Base-by-base conservation (phyloP, 805 yeast species). In the Ascoidea tarda region DNA sequence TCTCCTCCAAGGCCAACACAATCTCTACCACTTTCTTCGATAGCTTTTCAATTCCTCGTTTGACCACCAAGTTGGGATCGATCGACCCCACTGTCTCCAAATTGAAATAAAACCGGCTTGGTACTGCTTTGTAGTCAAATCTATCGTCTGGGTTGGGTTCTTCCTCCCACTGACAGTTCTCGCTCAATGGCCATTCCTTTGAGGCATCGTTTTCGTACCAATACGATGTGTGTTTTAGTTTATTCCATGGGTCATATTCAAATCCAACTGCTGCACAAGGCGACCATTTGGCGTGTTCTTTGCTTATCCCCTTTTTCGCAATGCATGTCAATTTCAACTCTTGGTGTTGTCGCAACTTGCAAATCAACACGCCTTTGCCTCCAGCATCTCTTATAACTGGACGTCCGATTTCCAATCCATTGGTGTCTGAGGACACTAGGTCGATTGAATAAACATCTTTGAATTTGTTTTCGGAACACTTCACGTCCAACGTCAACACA, bases 231-330 rank as follows among this genome's bases (percentile, higher is more conserved):
- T 93, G 99, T 64, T 86, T 84, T 62, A 93, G 75, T 69, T 91
- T 93, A 69, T 93, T 93, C 95, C 96, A 91, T n/a, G 99, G 99
- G 63, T 91, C 99, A 64, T 91, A 91, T 67, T 91, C 99, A 62
- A 91, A 91, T 16, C 95, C 97, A 52, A 91, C 78, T 28, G 98
- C 98, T 0, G 97, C 78, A 59, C 95, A 85, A 10, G 99, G 97
- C 5, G 93, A 83, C 99, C 99, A 93, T 64, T 93, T 93, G 50
- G 99, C 96, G 65, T 93, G 99, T 66, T 93, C 99, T 66, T 90
- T 90, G 50, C 96, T 87, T 54, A 89, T 89, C 48, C 98, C 99
- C 72, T 93, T 93, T 69, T 93, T 93, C 52, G 99, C 99, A 57
- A 93, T 84, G 69, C 99, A 93, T 59, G 84, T 82, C 55, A 93